These are phyloP conservation scores for Lachnellula suecica DNA, from an alignment of 2,329 filamentous ascomycete genomes.

Conservation along the genomic window DNA sequence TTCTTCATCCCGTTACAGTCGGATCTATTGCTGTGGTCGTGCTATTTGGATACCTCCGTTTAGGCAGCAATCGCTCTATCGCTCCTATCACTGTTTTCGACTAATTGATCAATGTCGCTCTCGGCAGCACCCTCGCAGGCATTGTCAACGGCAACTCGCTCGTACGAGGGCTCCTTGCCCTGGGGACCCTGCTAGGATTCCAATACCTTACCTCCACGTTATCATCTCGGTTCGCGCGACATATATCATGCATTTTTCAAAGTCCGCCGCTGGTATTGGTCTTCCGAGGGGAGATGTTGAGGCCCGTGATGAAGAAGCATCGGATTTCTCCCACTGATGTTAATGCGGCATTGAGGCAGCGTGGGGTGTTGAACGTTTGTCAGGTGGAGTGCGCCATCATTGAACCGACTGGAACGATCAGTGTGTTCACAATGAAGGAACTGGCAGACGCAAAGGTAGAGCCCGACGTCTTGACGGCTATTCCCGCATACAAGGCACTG, in stretches of 20 bases:
- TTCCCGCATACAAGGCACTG: slow-evolving; percentile 5
- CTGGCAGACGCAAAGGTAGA: slow-evolving; percentile 2
- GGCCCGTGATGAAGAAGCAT: slow-evolving; percentile 2
- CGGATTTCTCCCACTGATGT: slow-evolving; percentile 5
- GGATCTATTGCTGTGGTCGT: slow-evolving; percentile 1
- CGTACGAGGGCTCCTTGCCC: slow-evolving; percentile 4
- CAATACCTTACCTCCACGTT: slow-evolving; percentile 8
- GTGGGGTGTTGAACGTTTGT: not conserved
- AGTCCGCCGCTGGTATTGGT: slow-evolving; percentile 2
- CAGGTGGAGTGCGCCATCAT: slow-evolving; percentile 4
- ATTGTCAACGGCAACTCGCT: slow-evolving; percentile 10
- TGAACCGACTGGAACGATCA: slow-evolving; percentile 6
- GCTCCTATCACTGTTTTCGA: slow-evolving; percentile 9
- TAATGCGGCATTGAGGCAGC: slow-evolving; percentile 3
- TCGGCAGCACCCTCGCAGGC: slow-evolving; percentile 6
- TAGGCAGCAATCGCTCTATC: slow-evolving; percentile 9
- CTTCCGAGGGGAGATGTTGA: slow-evolving; percentile 5
- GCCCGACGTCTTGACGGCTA: slow-evolving; percentile 1
- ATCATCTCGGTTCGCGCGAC: not conserved
- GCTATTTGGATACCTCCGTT: slow-evolving; percentile 3
- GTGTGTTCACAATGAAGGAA: slow-evolving; percentile 2
- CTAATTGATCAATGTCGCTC: slow-evolving; percentile 6
- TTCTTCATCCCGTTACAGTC: slow-evolving; percentile 5
- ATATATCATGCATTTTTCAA: slow-evolving; percentile 5
- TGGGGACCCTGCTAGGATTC: slow-evolving; percentile 6